Evolutionary conservation across 345 rosid genomes (phyloP).

Genomic region (Hirschfeldia incana): DNA sequence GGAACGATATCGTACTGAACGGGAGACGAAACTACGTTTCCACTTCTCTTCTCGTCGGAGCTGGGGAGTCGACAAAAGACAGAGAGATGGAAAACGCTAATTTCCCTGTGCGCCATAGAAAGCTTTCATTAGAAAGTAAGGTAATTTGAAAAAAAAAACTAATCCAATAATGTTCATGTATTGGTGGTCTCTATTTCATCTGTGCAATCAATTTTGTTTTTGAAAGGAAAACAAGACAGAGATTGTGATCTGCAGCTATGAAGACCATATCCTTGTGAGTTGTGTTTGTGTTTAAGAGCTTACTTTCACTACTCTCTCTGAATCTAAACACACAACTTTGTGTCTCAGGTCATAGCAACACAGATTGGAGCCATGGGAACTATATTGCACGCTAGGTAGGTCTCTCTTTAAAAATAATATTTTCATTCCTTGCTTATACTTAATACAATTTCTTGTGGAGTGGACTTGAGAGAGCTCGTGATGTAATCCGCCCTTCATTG

Average conservation of each 20-base stretch:
- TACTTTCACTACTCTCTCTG: neutral
- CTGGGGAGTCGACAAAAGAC: neutral
- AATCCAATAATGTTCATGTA: neutral
- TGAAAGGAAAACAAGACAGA: conserved; percentile 77
- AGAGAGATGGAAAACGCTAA: conserved; percentile 38
- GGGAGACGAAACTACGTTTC: neutral
- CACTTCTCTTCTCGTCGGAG: neutral
- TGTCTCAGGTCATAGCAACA: neutral
- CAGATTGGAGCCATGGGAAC: conserved; percentile 81
- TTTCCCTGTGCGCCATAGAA: conserved; percentile 57
- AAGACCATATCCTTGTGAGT: conserved; percentile 84
- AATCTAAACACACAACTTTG: neutral
- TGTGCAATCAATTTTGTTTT: neutral
- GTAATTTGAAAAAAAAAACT: conserved; percentile 35
- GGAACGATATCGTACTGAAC: neutral
- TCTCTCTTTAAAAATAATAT: neutral
- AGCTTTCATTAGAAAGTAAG: conserved; percentile 44
- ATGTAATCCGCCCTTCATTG: neutral
- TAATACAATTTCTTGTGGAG: neutral
- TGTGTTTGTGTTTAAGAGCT: neutral
- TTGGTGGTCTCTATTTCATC: neutral
- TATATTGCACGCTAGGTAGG: neutral
- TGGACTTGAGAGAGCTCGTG: neutral
- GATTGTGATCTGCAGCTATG: conserved; percentile 65
- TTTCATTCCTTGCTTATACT: neutral